A percentile compares a stretch with the other conserved stretches of the same genome.
Conservation (phyloP, 1,139 yeast species). For the Suhomyces atakaporum region DNA sequence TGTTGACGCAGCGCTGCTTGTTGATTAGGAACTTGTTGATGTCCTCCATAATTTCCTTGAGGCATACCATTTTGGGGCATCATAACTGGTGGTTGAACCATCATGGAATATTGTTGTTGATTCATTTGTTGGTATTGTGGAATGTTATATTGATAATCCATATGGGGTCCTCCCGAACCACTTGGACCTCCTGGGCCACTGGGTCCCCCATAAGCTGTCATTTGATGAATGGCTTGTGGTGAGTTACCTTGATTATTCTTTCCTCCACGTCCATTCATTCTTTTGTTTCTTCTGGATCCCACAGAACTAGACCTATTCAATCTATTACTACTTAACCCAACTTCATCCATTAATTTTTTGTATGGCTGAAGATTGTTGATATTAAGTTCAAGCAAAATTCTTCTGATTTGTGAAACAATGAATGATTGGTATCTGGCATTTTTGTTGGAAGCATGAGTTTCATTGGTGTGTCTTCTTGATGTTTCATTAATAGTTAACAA, state of each 20-base stretch:
- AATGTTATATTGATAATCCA: slow-evolving; percentile 6
- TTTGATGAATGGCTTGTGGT: slow-evolving; percentile 9
- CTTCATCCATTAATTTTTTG: slow-evolving; percentile 88
- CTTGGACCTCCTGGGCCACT: slow-evolving; percentile 8
- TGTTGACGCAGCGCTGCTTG: slow-evolving; percentile 17
- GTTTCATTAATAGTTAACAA: slow-evolving; percentile 44
- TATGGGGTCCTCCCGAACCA: slow-evolving; percentile 6
- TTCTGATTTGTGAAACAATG: slow-evolving; percentile 60
- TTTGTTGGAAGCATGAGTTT: slow-evolving; percentile 16
- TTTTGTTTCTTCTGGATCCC: slow-evolving; percentile 24
- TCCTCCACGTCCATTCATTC: slow-evolving; percentile 21
- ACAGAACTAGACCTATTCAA: slow-evolving; percentile 32
- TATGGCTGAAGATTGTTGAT: slow-evolving; percentile 67
- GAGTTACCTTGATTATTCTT: slow-evolving; percentile 10
- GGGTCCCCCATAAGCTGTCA: slow-evolving; percentile 6
- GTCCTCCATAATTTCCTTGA: slow-evolving; percentile 8
- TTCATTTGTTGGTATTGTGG: slow-evolving; percentile 11
- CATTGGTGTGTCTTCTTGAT: slow-evolving; percentile 5
- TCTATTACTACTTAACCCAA: slow-evolving; percentile 60
- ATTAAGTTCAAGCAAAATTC: slow-evolving; percentile 59
- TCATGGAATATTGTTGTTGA: slow-evolving; percentile 8
- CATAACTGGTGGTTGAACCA: slow-evolving; percentile 6
- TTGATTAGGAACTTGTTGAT: slow-evolving; percentile 9
- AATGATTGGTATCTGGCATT: slow-evolving; percentile 55
- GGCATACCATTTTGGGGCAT: slow-evolving; percentile 5